These are phyloP conservation scores for Blastobotrys elegans DNA, from an alignment of 1,139 yeast species.

Conservation along the genomic window DNA sequence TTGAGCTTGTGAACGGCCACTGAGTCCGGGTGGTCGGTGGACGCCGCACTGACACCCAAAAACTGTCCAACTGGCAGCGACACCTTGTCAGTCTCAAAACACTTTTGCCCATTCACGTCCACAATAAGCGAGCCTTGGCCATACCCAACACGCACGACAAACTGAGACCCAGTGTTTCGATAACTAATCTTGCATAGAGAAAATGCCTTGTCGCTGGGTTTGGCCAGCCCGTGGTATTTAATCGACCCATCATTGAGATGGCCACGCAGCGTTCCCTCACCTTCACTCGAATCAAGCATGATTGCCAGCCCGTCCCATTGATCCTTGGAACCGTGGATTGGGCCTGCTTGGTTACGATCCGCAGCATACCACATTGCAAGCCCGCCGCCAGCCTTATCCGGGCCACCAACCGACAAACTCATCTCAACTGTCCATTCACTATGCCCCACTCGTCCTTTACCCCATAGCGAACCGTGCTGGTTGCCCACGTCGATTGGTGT, in stretches of 20 bases:
- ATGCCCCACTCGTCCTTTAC: slow-evolving; percentile 26
- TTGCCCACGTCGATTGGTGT: slow-evolving; percentile 25
- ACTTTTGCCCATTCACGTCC: slow-evolving; percentile 37
- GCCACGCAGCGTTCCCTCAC: slow-evolving; percentile 35
- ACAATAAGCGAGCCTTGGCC: slow-evolving; percentile 32
- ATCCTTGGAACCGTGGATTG: slow-evolving; percentile 36
- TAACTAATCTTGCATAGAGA: slow-evolving; percentile 35
- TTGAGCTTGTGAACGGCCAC: slow-evolving; percentile 28
- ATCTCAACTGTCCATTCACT: slow-evolving; percentile 36
- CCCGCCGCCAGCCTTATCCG: slow-evolving; percentile 35
- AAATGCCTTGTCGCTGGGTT: slow-evolving; percentile 30
- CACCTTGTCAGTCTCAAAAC: slow-evolving; percentile 34
- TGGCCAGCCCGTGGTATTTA: slow-evolving; percentile 15
- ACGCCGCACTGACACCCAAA: slow-evolving; percentile 36
- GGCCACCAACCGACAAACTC: slow-evolving; percentile 30
- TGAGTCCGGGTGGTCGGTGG: slow-evolving; percentile 32
- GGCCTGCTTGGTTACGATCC: slow-evolving; percentile 29
- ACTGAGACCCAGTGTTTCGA: slow-evolving; percentile 33
- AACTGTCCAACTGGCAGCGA: slow-evolving; percentile 31
- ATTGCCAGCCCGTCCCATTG: slow-evolving; percentile 40
- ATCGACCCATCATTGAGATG: slow-evolving; percentile 38
- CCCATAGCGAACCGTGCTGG: slow-evolving; percentile 34
- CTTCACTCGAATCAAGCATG: slow-evolving; percentile 32
- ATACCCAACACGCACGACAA: slow-evolving; percentile 32
- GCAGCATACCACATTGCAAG: slow-evolving; percentile 37